Percentiles rank a stretch among this genome's conserved stretches.
These are phyloP conservation scores for Penicillium sp. DNA, from an alignment of 2,329 filamentous ascomycete species.

Conservation along the genomic window DNA sequence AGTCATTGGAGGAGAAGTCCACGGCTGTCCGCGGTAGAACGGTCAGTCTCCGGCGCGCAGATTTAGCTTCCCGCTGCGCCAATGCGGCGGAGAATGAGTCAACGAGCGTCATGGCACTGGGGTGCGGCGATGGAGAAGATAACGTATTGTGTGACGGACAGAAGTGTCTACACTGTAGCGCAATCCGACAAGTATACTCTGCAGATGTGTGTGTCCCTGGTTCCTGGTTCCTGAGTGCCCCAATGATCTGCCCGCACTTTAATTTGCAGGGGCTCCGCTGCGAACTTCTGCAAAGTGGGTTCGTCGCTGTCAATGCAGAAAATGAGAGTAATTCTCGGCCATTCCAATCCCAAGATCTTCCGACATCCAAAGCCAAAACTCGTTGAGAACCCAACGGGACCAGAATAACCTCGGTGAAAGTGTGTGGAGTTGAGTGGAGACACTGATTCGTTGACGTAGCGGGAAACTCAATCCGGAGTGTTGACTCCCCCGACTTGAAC, in stretches of 20 bases:
- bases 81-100: slow-evolving; percentile 35
- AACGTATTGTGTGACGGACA: not conserved
- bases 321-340: not conserved
- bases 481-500: slow-evolving; percentile 6
- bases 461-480: slow-evolving; percentile 12
- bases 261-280: not conserved
- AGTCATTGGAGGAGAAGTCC: slow-evolving; percentile 69
- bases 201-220: not conserved
- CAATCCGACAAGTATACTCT: not conserved
- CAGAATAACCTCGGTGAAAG: not conserved
- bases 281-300: not conserved
- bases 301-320: not conserved
- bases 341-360: not conserved
- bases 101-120: slow-evolving; percentile 29
- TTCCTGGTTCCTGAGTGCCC: not conserved
- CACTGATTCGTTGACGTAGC: not conserved
- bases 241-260: not conserved
- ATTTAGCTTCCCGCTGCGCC: slow-evolving; percentile 44
- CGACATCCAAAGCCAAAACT: not conserved
- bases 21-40: slow-evolving; percentile 42
- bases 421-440: slow-evolving; percentile 11
- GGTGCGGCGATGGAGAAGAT: not conserved
- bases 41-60: slow-evolving; percentile 52
- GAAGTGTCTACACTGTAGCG: not conserved
- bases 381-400: slow-evolving; percentile 11